Evolutionary conservation across 2,329 filamentous ascomycete species (phyloP).

Genomic region (Fusarium fracticaudum): DNA sequence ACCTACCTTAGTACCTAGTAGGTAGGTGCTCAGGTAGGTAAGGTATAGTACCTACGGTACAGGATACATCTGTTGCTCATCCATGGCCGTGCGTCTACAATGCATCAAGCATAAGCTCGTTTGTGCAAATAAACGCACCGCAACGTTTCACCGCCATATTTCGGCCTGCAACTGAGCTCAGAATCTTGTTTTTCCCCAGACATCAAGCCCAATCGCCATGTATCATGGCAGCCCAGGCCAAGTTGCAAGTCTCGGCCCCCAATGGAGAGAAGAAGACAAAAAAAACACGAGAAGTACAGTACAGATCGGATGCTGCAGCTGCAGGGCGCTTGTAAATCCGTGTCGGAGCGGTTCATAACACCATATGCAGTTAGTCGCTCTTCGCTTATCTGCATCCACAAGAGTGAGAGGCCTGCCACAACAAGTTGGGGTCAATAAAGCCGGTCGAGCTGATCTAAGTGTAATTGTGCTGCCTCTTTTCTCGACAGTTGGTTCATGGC

Average conservation of each 20-base stretch:
- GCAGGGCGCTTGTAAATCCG: neutral
- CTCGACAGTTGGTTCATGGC: neutral
- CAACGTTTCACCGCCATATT: neutral
- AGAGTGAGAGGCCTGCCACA: neutral
- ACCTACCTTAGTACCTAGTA: no score
- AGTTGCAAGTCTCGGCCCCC: slow-evolving; percentile 8
- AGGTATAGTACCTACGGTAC: neutral
- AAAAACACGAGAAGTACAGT: neutral
- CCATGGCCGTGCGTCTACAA: neutral
- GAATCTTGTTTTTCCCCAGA: slow-evolving; percentile 10
- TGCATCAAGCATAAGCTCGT: neutral
- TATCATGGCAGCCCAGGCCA: neutral
- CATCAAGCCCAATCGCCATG: neutral
- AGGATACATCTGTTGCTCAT: neutral
- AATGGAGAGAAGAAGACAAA: neutral
- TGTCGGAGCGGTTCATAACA: slow-evolving; percentile 9
- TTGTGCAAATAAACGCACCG: neutral
- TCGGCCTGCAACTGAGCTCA: neutral
- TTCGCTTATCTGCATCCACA: slow-evolving; percentile 12
- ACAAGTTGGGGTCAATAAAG: neutral
- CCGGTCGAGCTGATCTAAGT: neutral
- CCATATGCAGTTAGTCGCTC: slow-evolving; percentile 13
- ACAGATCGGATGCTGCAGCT: neutral
- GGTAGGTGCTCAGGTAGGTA: no score
- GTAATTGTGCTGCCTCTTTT: neutral